A percentile compares a stretch with the other conserved stretches of the same genome.
Evolutionary conservation across 2,329 filamentous ascomycete genomes (phyloP).

Genomic region (Cadophora sp.): DNA sequence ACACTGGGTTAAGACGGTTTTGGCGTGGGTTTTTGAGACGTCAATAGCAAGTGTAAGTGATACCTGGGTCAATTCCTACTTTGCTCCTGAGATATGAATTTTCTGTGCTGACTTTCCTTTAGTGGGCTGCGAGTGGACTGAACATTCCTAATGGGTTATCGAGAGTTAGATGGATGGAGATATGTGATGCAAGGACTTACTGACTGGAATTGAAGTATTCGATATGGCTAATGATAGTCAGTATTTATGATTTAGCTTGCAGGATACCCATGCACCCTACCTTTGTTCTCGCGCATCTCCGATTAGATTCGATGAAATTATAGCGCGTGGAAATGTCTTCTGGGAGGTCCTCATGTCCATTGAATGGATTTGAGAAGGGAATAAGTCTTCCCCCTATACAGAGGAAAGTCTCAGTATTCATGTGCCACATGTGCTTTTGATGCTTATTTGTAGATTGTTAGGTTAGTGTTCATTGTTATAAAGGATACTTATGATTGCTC

Average conservation of each 20-base stretch:
- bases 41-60: constrained; percentile 39
- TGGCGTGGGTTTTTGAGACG: constrained; percentile 48
- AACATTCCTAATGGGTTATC: constrained; percentile 46
- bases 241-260: background rate
- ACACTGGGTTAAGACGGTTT: constrained; percentile 43
- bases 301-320: background rate
- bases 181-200: constrained; percentile 38
- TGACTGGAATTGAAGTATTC: background rate
- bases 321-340: background rate
- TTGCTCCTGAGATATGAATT: background rate
- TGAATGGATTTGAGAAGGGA: too few species aligned
- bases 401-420: too few species aligned
- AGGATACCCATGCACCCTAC: background rate
- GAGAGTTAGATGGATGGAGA: constrained; percentile 43
- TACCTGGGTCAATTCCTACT: too few species aligned
- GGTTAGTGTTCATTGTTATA: too few species aligned
- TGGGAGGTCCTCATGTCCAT: background rate
- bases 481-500: too few species aligned
- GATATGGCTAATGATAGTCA: background rate
- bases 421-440: too few species aligned
- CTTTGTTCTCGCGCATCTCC: too few species aligned
- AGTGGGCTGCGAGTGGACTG: constrained; percentile 45
- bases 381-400: too few species aligned
- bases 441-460: too few species aligned
- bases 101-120: background rate